Conservation (phyloP, 768 basidiomycete genomes). For the Lyophyllum decastes region DNA sequence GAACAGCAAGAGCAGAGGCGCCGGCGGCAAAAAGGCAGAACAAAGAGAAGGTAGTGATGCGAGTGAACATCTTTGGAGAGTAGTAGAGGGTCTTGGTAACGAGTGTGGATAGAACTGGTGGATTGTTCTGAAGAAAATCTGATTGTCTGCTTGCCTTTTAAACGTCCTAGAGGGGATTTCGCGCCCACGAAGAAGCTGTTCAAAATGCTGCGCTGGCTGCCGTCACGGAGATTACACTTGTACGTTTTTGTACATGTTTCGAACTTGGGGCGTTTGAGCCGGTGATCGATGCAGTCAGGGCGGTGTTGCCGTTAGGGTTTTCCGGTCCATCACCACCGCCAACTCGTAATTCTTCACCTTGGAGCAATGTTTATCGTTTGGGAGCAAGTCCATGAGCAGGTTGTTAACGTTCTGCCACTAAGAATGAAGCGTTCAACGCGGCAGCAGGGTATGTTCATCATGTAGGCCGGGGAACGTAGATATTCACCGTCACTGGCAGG, state of each 20-base stretch:
- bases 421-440: no score
- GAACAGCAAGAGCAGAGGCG: conserved; percentile 4
- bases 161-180: neutral
- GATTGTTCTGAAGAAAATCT: conserved; percentile 3
- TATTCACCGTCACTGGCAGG: no score
- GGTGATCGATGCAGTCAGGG: neutral
- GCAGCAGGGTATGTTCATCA: no score
- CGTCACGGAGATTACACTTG: neutral
- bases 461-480: no score
- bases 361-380: no score
- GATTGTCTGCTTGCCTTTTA: conserved; percentile 1
- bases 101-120: conserved; percentile 6
- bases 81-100: neutral
- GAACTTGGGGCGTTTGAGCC: neutral
- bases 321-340: no score
- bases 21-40: conserved; percentile 9
- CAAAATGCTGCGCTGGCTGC: neutral
- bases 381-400: no score
- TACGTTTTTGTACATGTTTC: neutral
- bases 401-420: no score
- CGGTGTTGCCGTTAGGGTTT: no score
- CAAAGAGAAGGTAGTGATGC: conserved; percentile 10
- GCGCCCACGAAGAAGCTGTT: neutral
- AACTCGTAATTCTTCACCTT: neutral
- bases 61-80: conserved; percentile 11